Conservation (phyloP, 441 rosid genomes). For the Aquilaria agallochum region DNA sequence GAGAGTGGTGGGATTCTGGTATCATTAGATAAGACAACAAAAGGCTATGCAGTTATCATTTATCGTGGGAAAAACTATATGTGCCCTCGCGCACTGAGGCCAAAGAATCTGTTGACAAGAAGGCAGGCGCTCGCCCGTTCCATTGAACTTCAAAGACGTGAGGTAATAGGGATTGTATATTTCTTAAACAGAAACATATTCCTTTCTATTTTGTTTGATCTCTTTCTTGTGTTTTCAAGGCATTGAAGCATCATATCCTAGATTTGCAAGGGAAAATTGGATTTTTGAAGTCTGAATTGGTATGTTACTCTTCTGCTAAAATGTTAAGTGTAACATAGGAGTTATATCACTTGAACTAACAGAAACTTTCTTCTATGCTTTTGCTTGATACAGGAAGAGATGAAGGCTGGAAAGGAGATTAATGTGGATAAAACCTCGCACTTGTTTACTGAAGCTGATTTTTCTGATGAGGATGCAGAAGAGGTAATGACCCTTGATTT, state of each 20-base stretch:
- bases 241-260: constrained; percentile 61
- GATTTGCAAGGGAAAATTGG: constrained; percentile 60
- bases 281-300: constrained; percentile 49
- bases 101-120: constrained; percentile 63
- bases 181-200: constrained; percentile 4
- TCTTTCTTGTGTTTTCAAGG: constrained; percentile 41
- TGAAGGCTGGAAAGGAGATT: constrained; percentile 32
- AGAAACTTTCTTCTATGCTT: neutral
- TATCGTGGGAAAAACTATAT: constrained; percentile 88
- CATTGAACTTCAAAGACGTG: constrained; percentile 86
- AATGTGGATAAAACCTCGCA: constrained; percentile 27
- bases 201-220: constrained; percentile 4
- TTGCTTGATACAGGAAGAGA: constrained; percentile 36
- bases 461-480: constrained; percentile 29
- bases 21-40: constrained; percentile 68
- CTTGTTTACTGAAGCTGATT: constrained; percentile 32
- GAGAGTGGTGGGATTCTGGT: constrained; percentile 90
- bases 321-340: neutral
- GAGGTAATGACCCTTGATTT: constrained; percentile 36
- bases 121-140: constrained; percentile 81
- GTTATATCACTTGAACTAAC: constrained; percentile 8
- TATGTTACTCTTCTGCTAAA: constrained; percentile 20
- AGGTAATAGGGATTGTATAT: constrained; percentile 35
- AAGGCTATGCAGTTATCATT: constrained; percentile 69
- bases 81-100: constrained; percentile 51